Evolutionary conservation across 23 red algal species (phyloP).

Genomic region (Gracilaria caudata): DNA sequence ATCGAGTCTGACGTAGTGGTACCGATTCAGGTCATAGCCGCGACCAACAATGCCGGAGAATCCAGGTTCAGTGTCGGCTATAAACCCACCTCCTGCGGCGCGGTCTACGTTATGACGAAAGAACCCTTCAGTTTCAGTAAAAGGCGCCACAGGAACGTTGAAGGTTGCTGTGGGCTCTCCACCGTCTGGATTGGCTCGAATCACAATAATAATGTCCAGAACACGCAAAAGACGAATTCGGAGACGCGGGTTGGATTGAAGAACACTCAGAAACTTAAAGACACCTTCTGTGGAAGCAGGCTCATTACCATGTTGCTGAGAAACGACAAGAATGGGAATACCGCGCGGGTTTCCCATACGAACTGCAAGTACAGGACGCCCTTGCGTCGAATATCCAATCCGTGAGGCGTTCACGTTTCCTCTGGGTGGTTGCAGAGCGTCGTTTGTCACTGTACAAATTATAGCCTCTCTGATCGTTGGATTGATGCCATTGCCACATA

Average conservation of each 20-base stretch:
- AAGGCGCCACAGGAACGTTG: slow-evolving; percentile 4
- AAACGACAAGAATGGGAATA: not conserved
- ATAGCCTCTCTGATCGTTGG: slow-evolving; percentile 16
- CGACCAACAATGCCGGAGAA: slow-evolving; percentile 23
- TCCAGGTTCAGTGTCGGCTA: slow-evolving; percentile 6
- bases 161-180: not conserved
- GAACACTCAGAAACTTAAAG: slow-evolving; percentile 8
- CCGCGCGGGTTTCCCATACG: not conserved
- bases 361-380: not conserved
- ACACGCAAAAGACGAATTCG: not conserved
- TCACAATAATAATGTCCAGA: not conserved
- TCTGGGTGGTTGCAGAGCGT: not conserved
- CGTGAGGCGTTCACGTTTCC: slow-evolving; percentile 16
- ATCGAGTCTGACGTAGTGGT: not conserved
- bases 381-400: slow-evolving; percentile 22
- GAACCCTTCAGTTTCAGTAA: slow-evolving; percentile 3
- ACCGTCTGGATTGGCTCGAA: slow-evolving; percentile 14
- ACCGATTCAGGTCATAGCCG: slow-evolving; percentile 23
- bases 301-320: slow-evolving; percentile 23
- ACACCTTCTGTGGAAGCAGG: slow-evolving; percentile 27
- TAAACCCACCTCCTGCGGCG: slow-evolving; percentile 11
- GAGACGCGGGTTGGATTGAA: not conserved
- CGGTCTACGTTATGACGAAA: slow-evolving; percentile 17
- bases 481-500: not conserved
- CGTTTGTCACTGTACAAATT: slow-evolving; percentile 10